A percentile compares a stretch with the other conserved stretches of the same genome.
Conservation (phyloP, 2,329 filamentous ascomycete species). For the Corniculantispora saksenae region DNA sequence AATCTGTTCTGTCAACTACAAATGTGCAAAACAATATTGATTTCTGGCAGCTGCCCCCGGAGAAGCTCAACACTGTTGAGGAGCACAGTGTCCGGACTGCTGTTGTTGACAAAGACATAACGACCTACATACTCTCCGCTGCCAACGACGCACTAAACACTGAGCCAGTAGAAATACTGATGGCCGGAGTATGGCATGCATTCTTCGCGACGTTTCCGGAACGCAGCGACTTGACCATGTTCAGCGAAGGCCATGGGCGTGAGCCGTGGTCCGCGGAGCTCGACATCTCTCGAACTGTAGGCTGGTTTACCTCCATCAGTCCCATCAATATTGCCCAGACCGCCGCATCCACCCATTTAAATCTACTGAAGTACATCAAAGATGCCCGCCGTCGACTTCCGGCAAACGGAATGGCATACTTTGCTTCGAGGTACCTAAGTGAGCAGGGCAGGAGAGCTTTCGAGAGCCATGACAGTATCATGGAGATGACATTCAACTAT, state of each 20-base stretch:
- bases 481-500: conserved; percentile 51
- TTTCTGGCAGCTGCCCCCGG: not conserved
- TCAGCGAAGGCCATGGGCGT: conserved; percentile 2
- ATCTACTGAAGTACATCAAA: conserved; percentile 26
- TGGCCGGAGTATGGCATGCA: not conserved
- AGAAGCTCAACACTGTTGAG: not conserved
- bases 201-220: not conserved
- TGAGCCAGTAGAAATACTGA: not conserved
- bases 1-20: not conserved
- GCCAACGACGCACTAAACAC: not conserved
- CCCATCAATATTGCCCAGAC: not conserved
- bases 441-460: conserved; percentile 31
- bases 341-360: not conserved
- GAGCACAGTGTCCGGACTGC: not conserved
- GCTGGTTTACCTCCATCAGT: conserved; percentile 2
- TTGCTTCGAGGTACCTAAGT: conserved; percentile 34
- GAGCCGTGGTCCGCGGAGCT: not conserved
- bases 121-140: not conserved
- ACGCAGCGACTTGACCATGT: not conserved
- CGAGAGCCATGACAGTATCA: conserved; percentile 30
- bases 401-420: conserved; percentile 38
- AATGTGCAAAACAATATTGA: not conserved
- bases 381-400: conserved; percentile 33
- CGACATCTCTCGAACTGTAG: not conserved
- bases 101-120: not conserved